A percentile compares a stretch with the other conserved stretches of the same genome.
Conservation (phyloP, 805 yeast species). For the Starmerella potacharoeniae region DNA sequence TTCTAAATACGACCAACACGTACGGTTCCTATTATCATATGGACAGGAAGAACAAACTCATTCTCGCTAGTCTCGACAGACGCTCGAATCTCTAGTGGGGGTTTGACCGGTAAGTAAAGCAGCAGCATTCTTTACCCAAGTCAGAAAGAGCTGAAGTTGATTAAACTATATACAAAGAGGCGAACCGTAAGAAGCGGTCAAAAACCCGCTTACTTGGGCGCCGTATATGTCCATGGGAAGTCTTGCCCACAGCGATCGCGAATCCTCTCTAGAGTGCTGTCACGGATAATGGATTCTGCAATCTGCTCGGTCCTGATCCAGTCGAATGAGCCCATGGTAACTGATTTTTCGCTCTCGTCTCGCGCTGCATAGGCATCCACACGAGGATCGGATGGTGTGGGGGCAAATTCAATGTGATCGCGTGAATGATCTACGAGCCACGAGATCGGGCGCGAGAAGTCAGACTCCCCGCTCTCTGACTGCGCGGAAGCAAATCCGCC, state of each 20-base stretch:
- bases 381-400: conserved; percentile 21
- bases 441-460: conserved; percentile 7
- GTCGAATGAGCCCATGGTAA: conserved; percentile 6
- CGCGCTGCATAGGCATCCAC: conserved; percentile 23
- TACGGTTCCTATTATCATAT: too few species aligned
- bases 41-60: too few species aligned
- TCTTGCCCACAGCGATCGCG: conserved; percentile 14
- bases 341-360: conserved; percentile 13
- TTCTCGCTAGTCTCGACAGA: too few species aligned
- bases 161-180: too few species aligned
- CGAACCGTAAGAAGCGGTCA: too few species aligned
- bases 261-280: conserved; percentile 14
- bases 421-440: conserved; percentile 20
- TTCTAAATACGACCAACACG: too few species aligned
- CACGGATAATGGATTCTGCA: conserved; percentile 17
- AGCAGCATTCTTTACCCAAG: too few species aligned
- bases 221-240: conserved; percentile 2
- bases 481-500: conserved; percentile 7
- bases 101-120: too few species aligned
- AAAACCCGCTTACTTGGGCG: not conserved
- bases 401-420: conserved; percentile 19
- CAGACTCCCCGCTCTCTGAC: conserved; percentile 1
- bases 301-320: conserved; percentile 19
- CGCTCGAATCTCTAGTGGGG: too few species aligned
- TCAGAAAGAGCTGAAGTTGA: too few species aligned